Base-by-base conservation (phyloP, 352 stramenopile species). In the Poterioochromonas sp. region DNA sequence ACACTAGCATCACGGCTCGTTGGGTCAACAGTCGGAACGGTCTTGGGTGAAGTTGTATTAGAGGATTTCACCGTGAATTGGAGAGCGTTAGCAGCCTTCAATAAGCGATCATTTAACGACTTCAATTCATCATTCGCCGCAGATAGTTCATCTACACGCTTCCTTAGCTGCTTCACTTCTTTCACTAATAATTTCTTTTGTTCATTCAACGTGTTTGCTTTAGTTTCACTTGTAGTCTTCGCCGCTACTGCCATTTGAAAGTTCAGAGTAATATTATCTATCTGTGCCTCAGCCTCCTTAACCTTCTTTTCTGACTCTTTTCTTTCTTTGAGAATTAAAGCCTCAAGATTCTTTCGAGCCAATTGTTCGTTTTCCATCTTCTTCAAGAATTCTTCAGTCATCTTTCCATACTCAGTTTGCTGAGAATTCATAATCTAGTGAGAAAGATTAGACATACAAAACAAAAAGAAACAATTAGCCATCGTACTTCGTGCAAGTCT, bases 81-180 rank as follows among this genome's bases (percentile, higher is more conserved):
- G 26, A 68, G 58, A 40, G 58, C 58, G 5, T 68, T 8, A 20
- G 29, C 58, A 26, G 58, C 34, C 12, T 15, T 20, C 11, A 20
- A 5, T 20, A 68, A 26, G 5, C 53, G 35, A 1, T 32, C 20
- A 39, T 74, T 74, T 18, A 74, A 37, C 5, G n/a, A 18, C 40
- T 74, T 74, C 65, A 74, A 26, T 26, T 54, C 65, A 37, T 74
- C 65, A 39, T 26, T 34, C 1, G 5, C 3, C 1, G 22, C 1
- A 18, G 2, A 11, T 12, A 5, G 12, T 35, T 70, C 71, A 32
- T 78, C 71, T 18, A 71, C 18, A 20, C 32, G 5, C 43, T 68
- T 71, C 39, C 71, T 3, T n/a, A 78, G 44, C 20, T 39, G 40
- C 29, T 78, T 78, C 43, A 78, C 71, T 78, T 78, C 71, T 71